phyloP scores from a whole-genome alignment of 1,284 basidiomycete species.

The Puccinia horiana region DNA sequence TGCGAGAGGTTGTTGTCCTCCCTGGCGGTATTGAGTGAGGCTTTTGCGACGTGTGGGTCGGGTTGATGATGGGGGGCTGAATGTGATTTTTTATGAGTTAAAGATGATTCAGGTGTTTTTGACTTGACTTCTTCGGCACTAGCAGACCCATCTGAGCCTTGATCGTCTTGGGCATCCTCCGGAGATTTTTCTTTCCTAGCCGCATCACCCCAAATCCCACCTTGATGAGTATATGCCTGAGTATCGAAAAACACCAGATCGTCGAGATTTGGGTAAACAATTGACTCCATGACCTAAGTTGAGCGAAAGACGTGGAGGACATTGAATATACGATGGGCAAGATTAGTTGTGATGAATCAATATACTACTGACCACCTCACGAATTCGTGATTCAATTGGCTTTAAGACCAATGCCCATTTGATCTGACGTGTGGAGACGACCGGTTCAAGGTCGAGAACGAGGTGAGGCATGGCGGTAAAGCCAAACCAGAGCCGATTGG shows the following conservation, averaged over 20 bases:
- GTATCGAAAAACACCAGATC: slow-evolving; percentile 95
- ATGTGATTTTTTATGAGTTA: slow-evolving; percentile 18
- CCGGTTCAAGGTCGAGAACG: slow-evolving; percentile 83
- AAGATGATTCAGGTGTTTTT: not conserved
- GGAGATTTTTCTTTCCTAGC: slow-evolving; percentile 61
- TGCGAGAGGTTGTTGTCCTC: not conserved
- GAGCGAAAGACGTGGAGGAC: not conserved
- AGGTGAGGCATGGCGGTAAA: slow-evolving; percentile 90
- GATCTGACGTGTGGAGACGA: slow-evolving; percentile 85
- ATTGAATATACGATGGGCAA: not conserved
- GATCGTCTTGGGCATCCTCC: slow-evolving; percentile 15
- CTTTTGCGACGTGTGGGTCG: not conserved
- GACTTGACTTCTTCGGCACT: slow-evolving; percentile 15
- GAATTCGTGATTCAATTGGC: slow-evolving; percentile 82
- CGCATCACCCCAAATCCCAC: slow-evolving; percentile 86
- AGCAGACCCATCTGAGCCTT: slow-evolving; percentile 19
- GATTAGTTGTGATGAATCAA: not conserved
- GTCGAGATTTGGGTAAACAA: slow-evolving; percentile 96
- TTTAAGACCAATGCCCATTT: slow-evolving; percentile 88
- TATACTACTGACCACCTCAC: slow-evolving; percentile 73
- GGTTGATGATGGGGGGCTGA: slow-evolving; percentile 4
- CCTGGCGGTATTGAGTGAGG: slow-evolving; percentile 7
- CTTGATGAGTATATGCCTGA: slow-evolving; percentile 66
- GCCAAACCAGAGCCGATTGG: slow-evolving; percentile 94
- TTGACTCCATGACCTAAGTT: slow-evolving; percentile 78